Conservation (phyloP, 202 grass and related monocot genomes). For the Cymbopogon flexuosus region DNA sequence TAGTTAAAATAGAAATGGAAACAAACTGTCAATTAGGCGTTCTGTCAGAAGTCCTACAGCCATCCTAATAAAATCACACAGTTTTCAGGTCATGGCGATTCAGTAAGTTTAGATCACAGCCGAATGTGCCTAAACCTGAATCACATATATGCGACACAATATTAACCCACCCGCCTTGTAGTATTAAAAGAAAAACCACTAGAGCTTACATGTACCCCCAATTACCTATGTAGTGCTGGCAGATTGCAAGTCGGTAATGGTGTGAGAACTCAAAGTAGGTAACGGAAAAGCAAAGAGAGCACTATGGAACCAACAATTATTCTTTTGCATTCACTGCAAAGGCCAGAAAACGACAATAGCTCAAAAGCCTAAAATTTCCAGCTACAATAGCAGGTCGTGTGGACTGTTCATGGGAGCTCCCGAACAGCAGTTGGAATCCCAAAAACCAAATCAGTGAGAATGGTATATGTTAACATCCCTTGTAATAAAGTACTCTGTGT, state of each 20-base stretch:
- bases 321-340: neutral
- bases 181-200: too few species aligned
- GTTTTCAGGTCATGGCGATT: neutral
- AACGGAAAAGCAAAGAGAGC: neutral
- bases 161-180: neutral
- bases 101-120: neutral
- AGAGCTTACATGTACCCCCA: neutral
- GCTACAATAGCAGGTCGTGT: constrained; percentile 7
- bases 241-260: neutral
- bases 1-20: neutral
- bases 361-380: constrained; percentile 12
- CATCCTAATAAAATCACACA: neutral
- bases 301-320: neutral
- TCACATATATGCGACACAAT: neutral
- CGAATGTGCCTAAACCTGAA: neutral
- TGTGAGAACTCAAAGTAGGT: constrained; percentile 1
- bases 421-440: neutral
- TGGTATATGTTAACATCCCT: neutral
- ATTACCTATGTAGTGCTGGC: neutral
- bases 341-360: neutral
- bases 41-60: neutral
- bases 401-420: neutral
- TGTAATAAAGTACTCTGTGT: neutral
- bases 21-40: neutral
- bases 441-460: constrained; percentile 13